Evolutionary conservation across 805 yeast species (phyloP).

Genomic region (Metschnikowia chrysomelidarum): DNA sequence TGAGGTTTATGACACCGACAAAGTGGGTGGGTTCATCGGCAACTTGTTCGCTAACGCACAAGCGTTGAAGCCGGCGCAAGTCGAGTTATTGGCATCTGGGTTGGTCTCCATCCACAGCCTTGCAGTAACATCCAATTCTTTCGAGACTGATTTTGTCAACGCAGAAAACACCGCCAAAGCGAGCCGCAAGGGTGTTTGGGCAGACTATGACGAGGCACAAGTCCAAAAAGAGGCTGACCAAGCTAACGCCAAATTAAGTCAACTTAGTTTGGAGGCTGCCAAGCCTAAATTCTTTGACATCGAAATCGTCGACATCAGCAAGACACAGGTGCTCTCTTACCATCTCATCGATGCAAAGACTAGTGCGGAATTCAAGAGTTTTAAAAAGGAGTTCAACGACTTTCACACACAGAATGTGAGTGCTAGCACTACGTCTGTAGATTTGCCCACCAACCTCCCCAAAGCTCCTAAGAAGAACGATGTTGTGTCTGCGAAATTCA

Average conservation of each 20-base stretch:
- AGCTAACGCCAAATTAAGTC: slow-evolving; percentile 19
- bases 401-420: slow-evolving; percentile 40
- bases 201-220: slow-evolving; percentile 45
- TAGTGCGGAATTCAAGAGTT: slow-evolving; percentile 35
- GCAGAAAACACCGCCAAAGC: slow-evolving; percentile 64
- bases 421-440: slow-evolving; percentile 36
- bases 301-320: slow-evolving; percentile 50
- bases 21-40: slow-evolving; percentile 79
- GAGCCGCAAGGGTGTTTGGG: slow-evolving; percentile 65
- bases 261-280: slow-evolving; percentile 23
- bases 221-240: slow-evolving; percentile 27
- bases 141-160: slow-evolving; percentile 49
- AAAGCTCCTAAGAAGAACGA: slow-evolving; percentile 54
- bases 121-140: slow-evolving; percentile 59
- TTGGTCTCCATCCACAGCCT: slow-evolving; percentile 62
- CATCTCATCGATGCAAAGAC: slow-evolving; percentile 42
- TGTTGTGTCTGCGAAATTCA: slow-evolving; percentile 51
- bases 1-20: slow-evolving; percentile 68
- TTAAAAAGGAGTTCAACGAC: slow-evolving; percentile 48
- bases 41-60: slow-evolving; percentile 54
- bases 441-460: slow-evolving; percentile 38
- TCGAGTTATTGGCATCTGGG: slow-evolving; percentile 58
- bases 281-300: slow-evolving; percentile 50
- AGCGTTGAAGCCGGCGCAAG: slow-evolving; percentile 52
- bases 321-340: slow-evolving; percentile 44